Evolutionary conservation across 2,329 filamentous ascomycete genomes (phyloP), one percentile per base, ranked within the genome.

Genomic region (Pseudogymnoascus sp.): DNA sequence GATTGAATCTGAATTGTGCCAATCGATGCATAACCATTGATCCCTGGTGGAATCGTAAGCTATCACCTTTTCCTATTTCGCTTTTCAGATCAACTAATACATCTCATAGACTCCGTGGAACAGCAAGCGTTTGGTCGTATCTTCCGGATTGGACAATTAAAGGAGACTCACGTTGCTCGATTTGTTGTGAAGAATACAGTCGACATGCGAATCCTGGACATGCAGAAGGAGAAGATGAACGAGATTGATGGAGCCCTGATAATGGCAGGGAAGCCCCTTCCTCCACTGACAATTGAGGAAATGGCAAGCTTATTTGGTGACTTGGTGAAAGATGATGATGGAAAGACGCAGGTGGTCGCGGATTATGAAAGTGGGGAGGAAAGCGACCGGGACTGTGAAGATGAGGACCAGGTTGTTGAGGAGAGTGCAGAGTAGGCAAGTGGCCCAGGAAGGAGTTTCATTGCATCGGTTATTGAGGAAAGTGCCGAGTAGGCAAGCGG

Each of bases 71-170:
- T 40, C 1, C 19, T 24, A 14, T n/a, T 35, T 37, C 2, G 8
- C 7, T 19, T 19, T 12, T 31, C 16, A 6, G 14, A 38, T 2
- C 26, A 16, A 16, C 37, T 41, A 24, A 60, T 19, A 5, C 59
- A 11, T 10, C 6, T 3, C 10, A 60, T 19, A 60, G 59, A 72
- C 37, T 68, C 66, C 4, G 70, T 73, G 2, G 86, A 91, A 67
- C 75, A 84, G n/a, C 89, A 91, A 68, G 86, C 83, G 0, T 80
- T 81, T 40, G 76, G 76, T 1, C 82, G 89, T 0, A 82, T 90
- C 0, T 83, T 82, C 67, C 80, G 89, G 4, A 84, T 87, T 2
- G 88, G 88, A 0, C 89, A 93, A 66, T 65, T 70, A 0, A 82
- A 86, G 43, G 75, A 83, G 35, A 86, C 87, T 0, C 76, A 83